Base-by-base conservation (phyloP, 257 asterid species). In the Solanum etuberosum region DNA sequence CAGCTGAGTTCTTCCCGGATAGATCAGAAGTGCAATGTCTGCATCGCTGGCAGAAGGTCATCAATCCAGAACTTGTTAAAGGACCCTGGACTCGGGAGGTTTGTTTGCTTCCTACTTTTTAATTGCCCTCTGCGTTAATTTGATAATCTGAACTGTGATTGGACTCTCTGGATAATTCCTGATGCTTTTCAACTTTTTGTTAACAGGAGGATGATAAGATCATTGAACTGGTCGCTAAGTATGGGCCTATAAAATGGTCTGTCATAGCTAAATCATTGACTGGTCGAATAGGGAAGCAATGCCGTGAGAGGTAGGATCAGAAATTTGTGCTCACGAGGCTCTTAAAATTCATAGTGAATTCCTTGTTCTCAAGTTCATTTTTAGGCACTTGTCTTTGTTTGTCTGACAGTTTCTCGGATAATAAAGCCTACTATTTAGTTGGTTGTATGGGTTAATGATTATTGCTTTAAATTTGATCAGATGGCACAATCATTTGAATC, bases 401-500 rank as follows among this genome's bases (percentile, higher is more conserved):
- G 67, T 80, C 42, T 46, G n/a, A 8, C 13, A 80, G 42, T 80
- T 20, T 46, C 20, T 46, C 9, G 5, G 37, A 43, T 78, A 29
- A 78, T 42, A 78, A 1, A 78, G 84, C 37, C 63, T 73, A 21
- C 63, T 15, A 78, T 78, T 27, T 78, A 38, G 12, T 78, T 48
- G 68, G 34, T 80, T 80, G 42, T 25, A 57, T 37, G 42, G 46
- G 76, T 67, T 68, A 51, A 73, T 68, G 31, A 46, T 85, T 85
- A 18, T 27, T 85, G 83, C 54, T 85, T 68, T 86, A 34, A 46
- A 86, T 74, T 83, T 83, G 86, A 86, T 87, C 95, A 97, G 99
- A 93, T 97, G 99, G 99, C 99, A 97, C 94, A 97, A 97, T 92
- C 99, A 95, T 94, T 93, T 97, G 94, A 95, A 97, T 93, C 99